phyloP scores from a whole-genome alignment of 75 land plant species.

The Pinus albicaulis region DNA sequence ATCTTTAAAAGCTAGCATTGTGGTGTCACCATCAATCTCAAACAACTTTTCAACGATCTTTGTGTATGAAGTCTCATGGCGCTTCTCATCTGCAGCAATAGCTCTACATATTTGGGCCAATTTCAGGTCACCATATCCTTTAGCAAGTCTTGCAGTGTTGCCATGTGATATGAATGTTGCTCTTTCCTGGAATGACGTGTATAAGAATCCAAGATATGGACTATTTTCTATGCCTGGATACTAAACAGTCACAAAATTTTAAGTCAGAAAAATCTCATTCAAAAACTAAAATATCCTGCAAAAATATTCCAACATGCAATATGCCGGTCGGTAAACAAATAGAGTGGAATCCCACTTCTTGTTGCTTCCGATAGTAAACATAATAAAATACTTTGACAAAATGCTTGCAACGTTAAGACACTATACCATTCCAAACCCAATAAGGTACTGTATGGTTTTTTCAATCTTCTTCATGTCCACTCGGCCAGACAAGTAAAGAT shows the following conservation, averaged over 20 bases:
- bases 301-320: not conserved
- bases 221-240: slow-evolving; percentile 44
- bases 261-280: not conserved
- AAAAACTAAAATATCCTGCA: not conserved
- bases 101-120: slow-evolving; percentile 56
- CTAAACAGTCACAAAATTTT: slow-evolving; percentile 7
- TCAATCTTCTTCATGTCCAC: slow-evolving; percentile 52
- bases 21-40: slow-evolving; percentile 54
- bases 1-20: slow-evolving; percentile 43
- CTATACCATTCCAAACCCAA: slow-evolving; percentile 48
- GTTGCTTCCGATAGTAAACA: too few species aligned
- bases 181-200: slow-evolving; percentile 48
- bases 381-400: too few species aligned
- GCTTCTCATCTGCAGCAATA: slow-evolving; percentile 48
- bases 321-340: not conserved
- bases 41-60: slow-evolving; percentile 61
- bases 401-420: not conserved
- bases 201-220: slow-evolving; percentile 52
- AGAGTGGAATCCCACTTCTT: not conserved
- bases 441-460: slow-evolving; percentile 49
- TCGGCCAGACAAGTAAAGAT: slow-evolving; percentile 50
- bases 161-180: slow-evolving; percentile 61
- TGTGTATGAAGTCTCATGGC: slow-evolving; percentile 44
- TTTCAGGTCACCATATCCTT: slow-evolving; percentile 46
- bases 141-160: slow-evolving; percentile 59